phyloP scores from a whole-genome alignment of 2,329 filamentous ascomycete species.

The Aureobasidium sp. region DNA sequence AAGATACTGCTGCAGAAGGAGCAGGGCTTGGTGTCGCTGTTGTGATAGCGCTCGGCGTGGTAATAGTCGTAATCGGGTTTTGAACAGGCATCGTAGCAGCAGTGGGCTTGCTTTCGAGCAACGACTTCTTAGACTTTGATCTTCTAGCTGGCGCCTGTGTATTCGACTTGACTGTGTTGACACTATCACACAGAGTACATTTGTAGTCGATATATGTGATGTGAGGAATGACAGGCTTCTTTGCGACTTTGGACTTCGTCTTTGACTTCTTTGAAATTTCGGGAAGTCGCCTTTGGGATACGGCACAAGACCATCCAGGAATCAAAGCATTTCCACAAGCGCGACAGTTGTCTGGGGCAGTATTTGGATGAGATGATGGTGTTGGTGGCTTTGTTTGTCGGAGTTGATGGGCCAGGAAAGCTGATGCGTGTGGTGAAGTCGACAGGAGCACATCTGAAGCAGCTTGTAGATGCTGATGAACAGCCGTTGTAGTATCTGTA shows the following conservation, averaged over 20 bases:
- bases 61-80: not conserved
- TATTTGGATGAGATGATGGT: not conserved
- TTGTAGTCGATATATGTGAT: constrained; percentile 9
- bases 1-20: not conserved
- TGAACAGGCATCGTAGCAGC: not conserved
- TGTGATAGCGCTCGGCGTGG: not conserved
- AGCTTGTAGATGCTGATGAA: constrained; percentile 14
- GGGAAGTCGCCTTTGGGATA: constrained; percentile 16
- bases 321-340: constrained; percentile 43
- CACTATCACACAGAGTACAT: constrained; percentile 4
- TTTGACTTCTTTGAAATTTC: constrained; percentile 1
- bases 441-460: constrained; percentile 11
- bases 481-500: not conserved
- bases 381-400: not conserved
- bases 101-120: not conserved
- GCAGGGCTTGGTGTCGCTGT: not conserved
- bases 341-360: constrained; percentile 29
- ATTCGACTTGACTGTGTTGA: not conserved
- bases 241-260: constrained; percentile 11
- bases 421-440: constrained; percentile 21
- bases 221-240: not conserved
- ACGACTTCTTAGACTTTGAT: not conserved
- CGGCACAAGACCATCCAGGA: constrained; percentile 37
- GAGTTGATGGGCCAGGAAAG: constrained; percentile 19
- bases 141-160: not conserved